Percentiles rank a stretch among this genome's conserved stretches.
Evolutionary conservation across 441 rosid species (phyloP).

Genomic region (Populus hybrid): DNA sequence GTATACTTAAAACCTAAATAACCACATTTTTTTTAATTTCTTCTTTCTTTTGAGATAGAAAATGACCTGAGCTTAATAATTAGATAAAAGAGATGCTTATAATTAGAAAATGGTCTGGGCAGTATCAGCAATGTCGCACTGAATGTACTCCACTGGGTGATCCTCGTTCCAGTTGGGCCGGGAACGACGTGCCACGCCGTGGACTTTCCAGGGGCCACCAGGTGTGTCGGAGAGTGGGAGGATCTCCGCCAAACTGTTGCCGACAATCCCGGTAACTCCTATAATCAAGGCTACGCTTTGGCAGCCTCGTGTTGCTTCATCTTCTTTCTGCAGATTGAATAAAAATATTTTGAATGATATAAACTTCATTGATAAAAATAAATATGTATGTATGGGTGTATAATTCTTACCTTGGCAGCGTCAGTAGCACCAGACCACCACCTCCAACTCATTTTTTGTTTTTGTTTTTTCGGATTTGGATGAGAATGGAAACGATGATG

Average conservation of each 20-base stretch:
- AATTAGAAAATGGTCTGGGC: slow-evolving; percentile 19
- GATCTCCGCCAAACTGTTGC: slow-evolving; percentile 28
- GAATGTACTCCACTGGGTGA: slow-evolving; percentile 58
- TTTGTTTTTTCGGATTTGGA: too few species aligned
- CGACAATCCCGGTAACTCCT: slow-evolving; percentile 61
- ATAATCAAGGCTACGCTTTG: slow-evolving; percentile 53
- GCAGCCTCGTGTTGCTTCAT: slow-evolving; percentile 24
- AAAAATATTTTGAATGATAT: background rate
- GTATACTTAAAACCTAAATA: too few species aligned
- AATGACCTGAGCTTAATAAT: too few species aligned
- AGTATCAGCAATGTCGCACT: slow-evolving; percentile 47
- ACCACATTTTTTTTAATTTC: too few species aligned
- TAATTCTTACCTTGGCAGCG: slow-evolving; percentile 16
- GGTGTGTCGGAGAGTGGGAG: slow-evolving; percentile 69
- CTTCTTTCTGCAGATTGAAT: background rate
- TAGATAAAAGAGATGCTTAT: background rate
- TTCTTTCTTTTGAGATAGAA: too few species aligned
- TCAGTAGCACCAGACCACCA: slow-evolving; percentile 83
- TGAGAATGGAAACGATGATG: too few species aligned
- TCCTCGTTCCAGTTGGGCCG: slow-evolving; percentile 55
- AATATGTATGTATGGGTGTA: background rate
- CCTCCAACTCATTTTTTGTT: slow-evolving; percentile 54
- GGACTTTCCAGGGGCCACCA: slow-evolving; percentile 80
- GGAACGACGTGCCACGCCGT: slow-evolving; percentile 76
- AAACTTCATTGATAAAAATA: background rate